Base-by-base conservation (phyloP, 1,284 basidiomycete species). In the Malassezia sympodialis region DNA sequence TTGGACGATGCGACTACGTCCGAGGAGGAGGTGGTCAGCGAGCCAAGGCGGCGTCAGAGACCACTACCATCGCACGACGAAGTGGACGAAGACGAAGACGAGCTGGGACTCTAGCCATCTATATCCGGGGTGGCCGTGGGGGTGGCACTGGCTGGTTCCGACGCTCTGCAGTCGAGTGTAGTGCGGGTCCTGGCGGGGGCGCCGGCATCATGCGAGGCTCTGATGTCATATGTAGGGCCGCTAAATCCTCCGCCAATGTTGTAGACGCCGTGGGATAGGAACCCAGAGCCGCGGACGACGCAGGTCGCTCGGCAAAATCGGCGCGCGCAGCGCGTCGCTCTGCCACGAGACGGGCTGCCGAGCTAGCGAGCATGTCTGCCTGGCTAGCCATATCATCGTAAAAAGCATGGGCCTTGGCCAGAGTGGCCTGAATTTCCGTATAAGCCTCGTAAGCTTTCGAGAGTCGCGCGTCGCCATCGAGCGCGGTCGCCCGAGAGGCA, bases 381-480 rank as follows among this genome's bases (percentile, higher is more conserved):
- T 26, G 12, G 15, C 23, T 12, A 0, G 80, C 81, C n/a, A 96
- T 79, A 60, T 91, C 87, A 5, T 79, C 79, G 75, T 96, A 96
- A 76, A 94, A 98, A 45, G 84, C 83, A 3, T 88, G 77, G 0
- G 90, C 93, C 73, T 90, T 91, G 17, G 84, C 83, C 45, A 94
- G 76, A 3, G 89, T 90, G 64, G 86, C 86, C 11, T 85, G 78
- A 32, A 90, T 85, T 76, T 96, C 88, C 77, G 84, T 84, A 73
- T 90, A 91, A 3, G 81, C 81, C 61, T 91, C 88, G 41, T 85
- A 81, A 0, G 88, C 87, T 21, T 80, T 78, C 6, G 81, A 82
- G 66, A 96, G 84, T 41, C 85, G 79, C 44, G 81, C 78, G 30
- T 86, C 81, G 15, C 84, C 80, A 32, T 87, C 85, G 56, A 83